Evolutionary conservation across 2,329 filamentous ascomycete species (phyloP), one percentile per base, ranked within the genome.

Genomic region (Monilinia laxa): DNA sequence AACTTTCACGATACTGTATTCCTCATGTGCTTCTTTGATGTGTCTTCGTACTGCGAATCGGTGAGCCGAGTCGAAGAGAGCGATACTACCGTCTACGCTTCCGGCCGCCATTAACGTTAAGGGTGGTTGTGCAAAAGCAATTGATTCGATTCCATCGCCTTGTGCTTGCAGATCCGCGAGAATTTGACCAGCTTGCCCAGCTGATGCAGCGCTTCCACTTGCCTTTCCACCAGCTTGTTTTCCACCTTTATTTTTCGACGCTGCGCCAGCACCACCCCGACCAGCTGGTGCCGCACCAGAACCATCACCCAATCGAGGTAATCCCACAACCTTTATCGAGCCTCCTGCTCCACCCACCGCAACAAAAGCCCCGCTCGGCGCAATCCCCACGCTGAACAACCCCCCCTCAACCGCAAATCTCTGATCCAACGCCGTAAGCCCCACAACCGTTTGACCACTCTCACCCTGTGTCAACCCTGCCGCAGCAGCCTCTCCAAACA

Each of bases 371-470:
- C 92, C 90, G 20, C 86, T 87, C 0, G 93, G 93, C 7, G 94
- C 90, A 70, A 97, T 82, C 23, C 91, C 92, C 47, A 97, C 86
- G 51, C 90, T 92, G 84, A 93, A 98, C 1, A 99, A 82, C 0
- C 95, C 95, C 31, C 94, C 95, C 67, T 97, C 91, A 60, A 98
- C 90, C 42, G 87, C 88, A 80, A 99, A 99, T 57, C 95, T 88
- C 81, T 96, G 91, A 79, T 99, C 95, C 18, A 87, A 83, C 0
- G 84, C 85, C 1, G 91, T 97, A 56, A 97, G 82, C 0, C 87
- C 88, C 9, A 98, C 86, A 16, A 93, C 87, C 0, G 91, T 82
- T 71, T 87, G 86, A 18, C 83, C 81, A 31, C 84, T 82, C 6
- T 82, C 81, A 2, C 82, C 81, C 31, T 84, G 81, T 2, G 81